phyloP scores from a whole-genome alignment of 164 flowering plant species.

The Hamamelis virginiana region DNA sequence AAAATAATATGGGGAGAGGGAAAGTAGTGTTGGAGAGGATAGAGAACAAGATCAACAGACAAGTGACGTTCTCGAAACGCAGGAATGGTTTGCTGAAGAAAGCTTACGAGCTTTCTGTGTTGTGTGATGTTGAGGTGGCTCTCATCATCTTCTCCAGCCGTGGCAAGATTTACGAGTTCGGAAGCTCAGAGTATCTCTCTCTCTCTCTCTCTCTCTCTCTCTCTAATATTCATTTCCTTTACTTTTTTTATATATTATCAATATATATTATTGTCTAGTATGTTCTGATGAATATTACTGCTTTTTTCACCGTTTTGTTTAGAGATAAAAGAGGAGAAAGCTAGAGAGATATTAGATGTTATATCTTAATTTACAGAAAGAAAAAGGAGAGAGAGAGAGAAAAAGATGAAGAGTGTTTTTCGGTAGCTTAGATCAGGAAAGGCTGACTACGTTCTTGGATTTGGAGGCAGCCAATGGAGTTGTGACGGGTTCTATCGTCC shows the following conservation, averaged over 20 bases:
- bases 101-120: slow-evolving; percentile 30
- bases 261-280: too few species aligned
- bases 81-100: slow-evolving; percentile 35
- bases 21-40: slow-evolving; percentile 33
- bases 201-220: not conserved
- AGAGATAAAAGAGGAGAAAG: too few species aligned
- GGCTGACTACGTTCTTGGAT: not conserved
- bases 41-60: slow-evolving; percentile 30
- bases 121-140: slow-evolving; percentile 34
- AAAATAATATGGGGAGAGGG: slow-evolving; percentile 28
- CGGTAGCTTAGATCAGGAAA: not conserved
- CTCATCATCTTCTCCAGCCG: slow-evolving; percentile 34
- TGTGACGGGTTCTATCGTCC: not conserved
- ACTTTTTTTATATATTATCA: too few species aligned
- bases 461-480: not conserved
- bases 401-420: too few species aligned
- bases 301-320: too few species aligned
- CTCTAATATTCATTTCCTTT: not conserved
- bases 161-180: slow-evolving; percentile 31
- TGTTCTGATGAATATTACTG: too few species aligned
- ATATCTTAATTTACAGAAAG: too few species aligned
- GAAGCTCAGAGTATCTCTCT: slow-evolving; percentile 16
- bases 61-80: slow-evolving; percentile 32
- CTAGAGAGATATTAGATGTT: too few species aligned
- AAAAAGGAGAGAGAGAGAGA: too few species aligned